Percentiles rank a stretch among this genome's conserved stretches.
These are phyloP conservation scores for Wickerhamiella vanderwaltii DNA, from an alignment of 805 yeast genomes.

Conservation along the genomic window DNA sequence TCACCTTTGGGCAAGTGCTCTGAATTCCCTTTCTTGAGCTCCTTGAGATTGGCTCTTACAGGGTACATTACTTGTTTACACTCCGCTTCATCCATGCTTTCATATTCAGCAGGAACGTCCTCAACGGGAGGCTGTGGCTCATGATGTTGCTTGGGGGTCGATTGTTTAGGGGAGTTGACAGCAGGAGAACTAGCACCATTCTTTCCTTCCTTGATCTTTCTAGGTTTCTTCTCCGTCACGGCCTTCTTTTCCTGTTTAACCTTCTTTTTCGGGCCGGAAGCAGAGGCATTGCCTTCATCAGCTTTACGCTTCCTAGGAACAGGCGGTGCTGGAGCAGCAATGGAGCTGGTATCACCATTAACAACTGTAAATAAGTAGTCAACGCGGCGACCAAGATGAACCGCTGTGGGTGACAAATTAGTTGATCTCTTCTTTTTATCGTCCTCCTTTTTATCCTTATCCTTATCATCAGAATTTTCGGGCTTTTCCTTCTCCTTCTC, in stretches of 20 bases:
- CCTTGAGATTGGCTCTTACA: slow-evolving; percentile 52
- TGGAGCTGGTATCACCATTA: slow-evolving; percentile 34
- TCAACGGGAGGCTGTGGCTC: neutral
- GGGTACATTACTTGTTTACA: slow-evolving; percentile 54
- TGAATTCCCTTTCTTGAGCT: slow-evolving; percentile 52
- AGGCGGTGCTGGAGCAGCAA: slow-evolving; percentile 17
- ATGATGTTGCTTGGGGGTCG: slow-evolving; percentile 15
- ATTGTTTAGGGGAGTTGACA: slow-evolving; percentile 7
- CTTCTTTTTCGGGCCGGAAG: slow-evolving; percentile 12
- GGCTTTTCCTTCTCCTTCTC: slow-evolving; percentile 28
- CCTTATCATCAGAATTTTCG: slow-evolving; percentile 19
- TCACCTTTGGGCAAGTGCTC: slow-evolving; percentile 62
- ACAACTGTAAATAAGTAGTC: slow-evolving; percentile 71
- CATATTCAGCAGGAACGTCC: slow-evolving; percentile 42
- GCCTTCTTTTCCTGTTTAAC: slow-evolving; percentile 16
- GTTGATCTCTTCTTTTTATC: slow-evolving; percentile 20
- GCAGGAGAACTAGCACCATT: neutral
- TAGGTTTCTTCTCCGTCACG: neutral
- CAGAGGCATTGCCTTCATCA: neutral
- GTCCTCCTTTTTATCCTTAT: slow-evolving; percentile 9
- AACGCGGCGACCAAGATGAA: slow-evolving; percentile 81
- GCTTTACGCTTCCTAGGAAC: slow-evolving; percentile 9
- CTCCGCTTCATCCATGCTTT: slow-evolving; percentile 62
- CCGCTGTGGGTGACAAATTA: slow-evolving; percentile 59
- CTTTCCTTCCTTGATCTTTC: neutral